Conservation (phyloP, 2,329 filamentous ascomycete species). For the Dichotomopilus funicola region DNA sequence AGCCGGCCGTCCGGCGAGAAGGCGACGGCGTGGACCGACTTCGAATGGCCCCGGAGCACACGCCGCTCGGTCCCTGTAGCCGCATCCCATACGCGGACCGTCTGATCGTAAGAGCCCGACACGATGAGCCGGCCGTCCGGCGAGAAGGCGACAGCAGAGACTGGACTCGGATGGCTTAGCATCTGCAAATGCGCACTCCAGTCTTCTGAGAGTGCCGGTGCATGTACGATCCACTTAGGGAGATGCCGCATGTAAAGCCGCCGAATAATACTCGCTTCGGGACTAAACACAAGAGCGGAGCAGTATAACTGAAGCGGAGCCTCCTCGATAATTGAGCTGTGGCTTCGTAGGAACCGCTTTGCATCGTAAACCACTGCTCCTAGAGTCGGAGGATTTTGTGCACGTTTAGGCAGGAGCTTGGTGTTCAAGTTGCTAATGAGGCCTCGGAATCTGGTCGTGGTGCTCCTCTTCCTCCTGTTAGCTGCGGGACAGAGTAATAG, state of each 20-base stretch:
- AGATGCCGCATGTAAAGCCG: conserved; percentile 2
- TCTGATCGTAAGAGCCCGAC: not conserved
- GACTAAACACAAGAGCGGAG: conserved; percentile 6
- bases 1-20: not conserved
- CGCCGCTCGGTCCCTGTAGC: not conserved
- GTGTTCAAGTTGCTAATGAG: not conserved
- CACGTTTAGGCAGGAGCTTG: not conserved
- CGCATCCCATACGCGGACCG: conserved; percentile 4
- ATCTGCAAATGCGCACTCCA: conserved; percentile 5
- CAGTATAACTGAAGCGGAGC: conserved; percentile 7
- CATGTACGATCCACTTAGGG: conserved; percentile 1
- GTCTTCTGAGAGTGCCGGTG: conserved; percentile 7
- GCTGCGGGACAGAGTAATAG: not conserved
- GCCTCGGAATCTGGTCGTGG: not conserved
- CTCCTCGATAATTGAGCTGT: conserved; percentile 5
- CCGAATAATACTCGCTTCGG: conserved; percentile 11
- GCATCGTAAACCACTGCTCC: conserved; percentile 1
- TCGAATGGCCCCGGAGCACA: not conserved
- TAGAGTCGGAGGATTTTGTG: not conserved
- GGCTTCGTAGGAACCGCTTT: conserved; percentile 2
- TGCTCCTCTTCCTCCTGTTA: not conserved
- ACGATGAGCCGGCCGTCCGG: not conserved
- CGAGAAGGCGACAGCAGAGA: conserved; percentile 3
- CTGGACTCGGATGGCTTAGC: conserved; percentile 1
- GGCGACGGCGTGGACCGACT: not conserved